phyloP scores from a whole-genome alignment of 352 stramenopile genomes.

The Pythium aquatile region DNA sequence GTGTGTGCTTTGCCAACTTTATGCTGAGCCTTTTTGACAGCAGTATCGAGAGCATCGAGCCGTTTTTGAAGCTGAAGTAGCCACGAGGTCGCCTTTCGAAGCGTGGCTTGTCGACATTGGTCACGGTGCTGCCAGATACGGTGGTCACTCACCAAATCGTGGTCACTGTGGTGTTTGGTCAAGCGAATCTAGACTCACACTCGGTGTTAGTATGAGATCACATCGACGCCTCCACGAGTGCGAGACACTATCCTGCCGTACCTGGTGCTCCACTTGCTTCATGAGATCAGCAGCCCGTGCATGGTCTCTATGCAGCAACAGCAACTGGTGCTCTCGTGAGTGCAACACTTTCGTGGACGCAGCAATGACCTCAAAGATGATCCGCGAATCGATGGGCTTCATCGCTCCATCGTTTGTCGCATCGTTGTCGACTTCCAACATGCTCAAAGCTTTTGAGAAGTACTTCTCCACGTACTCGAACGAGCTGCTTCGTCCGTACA shows the following conservation, averaged over 20 bases:
- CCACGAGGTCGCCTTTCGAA: not conserved
- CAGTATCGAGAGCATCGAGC: not conserved
- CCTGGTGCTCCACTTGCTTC: constrained; percentile 15
- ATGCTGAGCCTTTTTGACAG: not conserved
- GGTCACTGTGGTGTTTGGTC: constrained; percentile 10
- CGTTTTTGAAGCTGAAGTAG: constrained; percentile 1
- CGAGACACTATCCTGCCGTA: not conserved
- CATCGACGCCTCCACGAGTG: not conserved
- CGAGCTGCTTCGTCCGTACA: constrained; percentile 31
- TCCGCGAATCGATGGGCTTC: not conserved
- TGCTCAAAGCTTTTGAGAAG: not conserved
- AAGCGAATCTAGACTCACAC: constrained; percentile 3
- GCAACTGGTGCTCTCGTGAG: not conserved
- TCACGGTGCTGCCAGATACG: constrained; percentile 19
- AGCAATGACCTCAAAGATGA: constrained; percentile 16
- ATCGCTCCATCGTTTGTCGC: not conserved
- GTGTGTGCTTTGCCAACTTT: not conserved
- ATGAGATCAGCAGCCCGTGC: not conserved
- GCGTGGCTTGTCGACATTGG: constrained; percentile 15
- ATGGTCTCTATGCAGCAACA: constrained; percentile 5
- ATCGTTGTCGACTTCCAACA: not conserved
- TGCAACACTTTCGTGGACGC: constrained; percentile 4
- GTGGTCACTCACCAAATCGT: constrained; percentile 17
- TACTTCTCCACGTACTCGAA: not conserved
- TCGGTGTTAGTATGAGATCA: not conserved